Conservation (phyloP, 148 eudicot genomes). For the Salicornia ramosissima region DNA sequence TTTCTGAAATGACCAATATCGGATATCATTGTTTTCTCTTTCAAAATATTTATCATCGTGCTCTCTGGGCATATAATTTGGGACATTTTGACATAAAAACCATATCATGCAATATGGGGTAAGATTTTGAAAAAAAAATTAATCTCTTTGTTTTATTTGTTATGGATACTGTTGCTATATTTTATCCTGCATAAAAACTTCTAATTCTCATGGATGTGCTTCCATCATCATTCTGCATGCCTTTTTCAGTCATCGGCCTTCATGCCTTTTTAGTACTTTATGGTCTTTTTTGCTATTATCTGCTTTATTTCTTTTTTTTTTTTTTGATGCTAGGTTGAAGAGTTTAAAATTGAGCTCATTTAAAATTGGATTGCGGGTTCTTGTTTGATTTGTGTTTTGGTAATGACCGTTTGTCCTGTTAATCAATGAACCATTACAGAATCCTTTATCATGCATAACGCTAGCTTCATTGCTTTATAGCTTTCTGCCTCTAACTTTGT, state of each 20-base stretch:
- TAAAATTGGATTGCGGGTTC: neutral
- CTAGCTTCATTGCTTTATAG: neutral
- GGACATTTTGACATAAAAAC: too few species aligned
- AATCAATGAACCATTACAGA: neutral
- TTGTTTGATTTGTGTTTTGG: neutral
- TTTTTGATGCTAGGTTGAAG: neutral
- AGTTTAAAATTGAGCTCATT: neutral
- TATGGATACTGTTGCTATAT: too few species aligned
- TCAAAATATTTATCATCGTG: too few species aligned
- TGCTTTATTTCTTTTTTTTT: neutral
- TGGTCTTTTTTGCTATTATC: neutral
- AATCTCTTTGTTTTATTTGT: neutral
- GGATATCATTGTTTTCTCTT: too few species aligned
- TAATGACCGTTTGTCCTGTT: conserved; percentile 1
- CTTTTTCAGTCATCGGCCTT: neutral
- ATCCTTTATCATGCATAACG: neutral
- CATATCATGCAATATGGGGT: too few species aligned
- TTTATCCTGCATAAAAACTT: too few species aligned
- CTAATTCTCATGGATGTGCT: neutral
- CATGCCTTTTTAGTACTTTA: neutral
- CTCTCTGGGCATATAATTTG: too few species aligned
- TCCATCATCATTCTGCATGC: neutral
- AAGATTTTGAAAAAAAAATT: too few species aligned
- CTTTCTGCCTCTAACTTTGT: conserved; percentile 5
- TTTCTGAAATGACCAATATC: too few species aligned